phyloP scores from a whole-genome alignment of 2,329 filamentous ascomycete species.

The Aspergillus sp. region DNA sequence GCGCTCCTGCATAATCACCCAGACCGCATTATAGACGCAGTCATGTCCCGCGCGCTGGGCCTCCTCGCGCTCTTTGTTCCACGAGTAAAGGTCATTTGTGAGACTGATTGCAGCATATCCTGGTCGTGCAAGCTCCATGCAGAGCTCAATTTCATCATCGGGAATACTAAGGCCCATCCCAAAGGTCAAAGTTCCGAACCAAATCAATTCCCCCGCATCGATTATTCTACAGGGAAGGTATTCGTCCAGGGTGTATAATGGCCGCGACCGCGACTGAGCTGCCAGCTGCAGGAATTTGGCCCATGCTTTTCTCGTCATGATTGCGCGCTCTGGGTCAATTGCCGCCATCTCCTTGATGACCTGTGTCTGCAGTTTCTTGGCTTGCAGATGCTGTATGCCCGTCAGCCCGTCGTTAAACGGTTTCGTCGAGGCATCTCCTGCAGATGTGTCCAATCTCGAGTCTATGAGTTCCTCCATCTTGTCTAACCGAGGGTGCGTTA shows the following conservation, averaged over 20 bases:
- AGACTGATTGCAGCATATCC: neutral
- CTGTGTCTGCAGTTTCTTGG: neutral
- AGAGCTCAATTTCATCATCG: no score
- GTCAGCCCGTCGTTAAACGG: no score
- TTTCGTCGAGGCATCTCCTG: no score
- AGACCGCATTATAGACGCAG: neutral
- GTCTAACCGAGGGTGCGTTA: no score
- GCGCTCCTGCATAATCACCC: neutral
- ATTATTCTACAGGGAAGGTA: neutral
- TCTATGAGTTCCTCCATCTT: no score
- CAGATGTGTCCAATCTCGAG: no score
- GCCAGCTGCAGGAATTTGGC: neutral
- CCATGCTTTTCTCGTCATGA: neutral
- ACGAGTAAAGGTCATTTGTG: constrained; percentile 1
- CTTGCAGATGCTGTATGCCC: neutral
- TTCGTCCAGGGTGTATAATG: neutral
- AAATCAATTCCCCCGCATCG: neutral
- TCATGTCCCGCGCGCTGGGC: neutral
- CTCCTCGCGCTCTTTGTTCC: neutral
- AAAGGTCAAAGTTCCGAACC: no score
- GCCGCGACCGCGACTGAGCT: neutral
- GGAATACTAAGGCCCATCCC: no score
- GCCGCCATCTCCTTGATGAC: neutral
- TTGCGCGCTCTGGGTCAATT: neutral
- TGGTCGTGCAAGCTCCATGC: neutral